Evolutionary conservation across 208 protist species (phyloP), one percentile per base, ranked within the genome.

Genomic region (Acanthamoeba triangularis): DNA sequence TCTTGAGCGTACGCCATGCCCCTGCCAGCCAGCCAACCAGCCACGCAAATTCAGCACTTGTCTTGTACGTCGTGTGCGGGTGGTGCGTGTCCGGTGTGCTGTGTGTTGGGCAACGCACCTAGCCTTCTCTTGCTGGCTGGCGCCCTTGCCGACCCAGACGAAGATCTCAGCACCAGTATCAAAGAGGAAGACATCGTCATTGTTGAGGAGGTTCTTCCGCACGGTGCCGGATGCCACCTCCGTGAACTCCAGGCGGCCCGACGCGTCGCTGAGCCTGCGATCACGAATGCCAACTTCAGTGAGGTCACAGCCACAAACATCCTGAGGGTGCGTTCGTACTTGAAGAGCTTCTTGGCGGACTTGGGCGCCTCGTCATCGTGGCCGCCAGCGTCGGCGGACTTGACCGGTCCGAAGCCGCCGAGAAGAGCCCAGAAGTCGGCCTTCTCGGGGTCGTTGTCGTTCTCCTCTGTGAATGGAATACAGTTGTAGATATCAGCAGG

Each of bases 111-210:
- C 28, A 72, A 72, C 49, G 11, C 49, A 80, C 72, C 72, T 87
- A 47, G 78, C 61, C 59, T 41, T 92, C 61, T 92, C 85, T 3
- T 3, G 13, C 2, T 3, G 10, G 59, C 85, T 92, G 59, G 85
- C 49, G 25, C 85, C 90, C 5, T 7, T 95, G 59, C 96, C 96
- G 18, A 93, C 59, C 96, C 96, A 97, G 56, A 97, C 72, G 54
- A 65, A 97, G 28, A 97, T 25, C 61, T 97, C 63, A 28, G 87
- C 84, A n/a, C 63, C 85, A 33, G 63, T 74, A 67, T 97, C 96
- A 37, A 97, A 63, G 67, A 97, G 85, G 84, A 91, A 97, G 10
- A 59, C 85, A 41, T 95, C 85, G 35, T 92, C 54, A 10, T 33
- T 30, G 59, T 92, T 23, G 33, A 92, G 59, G 7, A n/a, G 20